Evolutionary conservation across 352 stramenopile genomes (phyloP), one percentile per base, ranked within the genome.

Genomic region (Phytophthora niederhauseri): DNA sequence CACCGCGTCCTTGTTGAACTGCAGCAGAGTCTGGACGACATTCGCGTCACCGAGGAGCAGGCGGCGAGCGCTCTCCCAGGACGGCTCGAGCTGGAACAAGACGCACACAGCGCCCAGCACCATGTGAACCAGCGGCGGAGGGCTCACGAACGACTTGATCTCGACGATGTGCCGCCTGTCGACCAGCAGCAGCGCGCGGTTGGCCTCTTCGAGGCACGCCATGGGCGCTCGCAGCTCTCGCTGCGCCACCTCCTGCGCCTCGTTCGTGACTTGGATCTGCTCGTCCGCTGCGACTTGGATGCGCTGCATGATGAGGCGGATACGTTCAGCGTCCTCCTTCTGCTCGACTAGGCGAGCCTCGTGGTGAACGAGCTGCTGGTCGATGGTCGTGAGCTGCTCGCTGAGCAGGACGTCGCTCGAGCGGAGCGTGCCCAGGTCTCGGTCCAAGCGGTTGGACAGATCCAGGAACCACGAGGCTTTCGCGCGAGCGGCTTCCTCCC

Each of bases 141-240:
- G 87, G 34, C 66, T 92, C 12, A 82, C 88, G 41, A 94, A 94
- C 57, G 87, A 93, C 68, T 94, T 94, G 74, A 94, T 91, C 69
- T 94, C 87, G 28, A 91, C 73, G 30, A 94, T 91, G 53, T 93
- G 86, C 1, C 82, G 78, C 58, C 88, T 82, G 43, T 94, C 85
- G 19, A 94, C 83, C 34, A 87, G 60, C 20, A 90, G 31, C 2
- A 94, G 67, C 0, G 82, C 79, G 0, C 67, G 65, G 46, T 93
- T 92, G 8, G 87, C 87, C 46, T 94, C 85, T 19, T 93, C 83
- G 7, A 94, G 72, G 30, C 78, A 89, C 30, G 71, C 73, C 53
- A 93, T 78, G 0, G 85, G 85, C 3, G 84, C 81, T 20, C 80
- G 71, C 8, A 94, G 72, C 53, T 93, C 87, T 2, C 59, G 55